Evolutionary conservation across 2,329 filamentous ascomycete genomes (phyloP), one percentile per base, ranked within the genome.

Genomic region (Pestalotiopsis sp.): DNA sequence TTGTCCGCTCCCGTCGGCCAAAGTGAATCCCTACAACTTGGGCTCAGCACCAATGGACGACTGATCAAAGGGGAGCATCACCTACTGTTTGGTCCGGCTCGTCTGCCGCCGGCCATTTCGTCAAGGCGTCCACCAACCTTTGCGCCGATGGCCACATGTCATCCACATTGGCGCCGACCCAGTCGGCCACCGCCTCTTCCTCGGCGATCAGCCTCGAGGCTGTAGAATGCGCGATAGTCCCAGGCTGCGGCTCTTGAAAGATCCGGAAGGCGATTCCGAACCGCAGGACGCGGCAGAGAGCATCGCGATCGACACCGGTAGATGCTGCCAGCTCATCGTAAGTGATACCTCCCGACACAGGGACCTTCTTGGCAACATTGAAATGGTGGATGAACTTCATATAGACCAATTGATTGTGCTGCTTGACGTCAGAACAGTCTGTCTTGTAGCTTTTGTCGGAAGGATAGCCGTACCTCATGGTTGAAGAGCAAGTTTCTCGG

Each of bases 91-190:
- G 45, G 2, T 52, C 14, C n/a, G n/a, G 45, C 17, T 52, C 45
- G n/a, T 52, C 45, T 3, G 45, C 45, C 4, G 45, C 7, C 45
- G 57, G 57, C 20, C 57, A 59, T 36, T 27, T 2, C 4, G 1
- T 9, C 57, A 59, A 59, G 23, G 57, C 27, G 6, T 69, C 65
- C 1, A 68, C 39, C 4, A 38, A 13, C 17, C 41, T 69, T 38
- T 67, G n/a, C 11, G 69, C 69, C 1, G 65, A 17, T 12, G 57
- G 68, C 69, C 69, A 71, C 62, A 69, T 66, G 1, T 71, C 69
- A 58, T 71, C 58, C 45, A 68, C 65, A n/a, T 69, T 69, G 4
- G 65, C 39, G 2, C 69, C 57, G n/a, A 63, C 65, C 69, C 69
- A 69, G 25, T 69, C 69, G 39, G 67, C 65, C 4, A 70, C 31